Base-by-base conservation (phyloP, 2,329 filamentous ascomycete genomes). In the Lecanicillium sp. region DNA sequence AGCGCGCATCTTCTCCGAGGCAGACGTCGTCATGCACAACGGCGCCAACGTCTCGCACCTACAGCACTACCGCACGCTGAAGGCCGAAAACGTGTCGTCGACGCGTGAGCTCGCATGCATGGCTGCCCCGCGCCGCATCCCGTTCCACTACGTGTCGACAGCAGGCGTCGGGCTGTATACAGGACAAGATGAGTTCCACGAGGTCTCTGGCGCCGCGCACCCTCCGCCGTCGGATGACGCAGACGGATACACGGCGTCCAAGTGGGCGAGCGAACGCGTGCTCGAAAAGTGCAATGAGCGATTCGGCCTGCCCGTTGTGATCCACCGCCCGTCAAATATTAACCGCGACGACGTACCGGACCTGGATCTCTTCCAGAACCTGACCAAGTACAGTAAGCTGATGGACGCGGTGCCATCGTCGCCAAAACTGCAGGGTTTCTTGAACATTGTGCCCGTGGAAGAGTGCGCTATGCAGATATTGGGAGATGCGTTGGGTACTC, bases 21-120 rank as follows among this genome's bases (percentile, higher is more conserved):
- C 12, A 12, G 5, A 17, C 15, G 30, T 17, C 15, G 13, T 33
- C 4, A 32, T 33, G 11, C 29, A 75, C 50, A 60, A 56, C 38
- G 71, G 64, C 4, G 66, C 68, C 11, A 56, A 61, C 13, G 51
- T 54, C 9, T 60, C 50, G 5, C 64, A 52, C 48, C 38, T 52
- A 43, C 57, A 68, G n/a, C 46, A 50, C 2, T 70, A 67, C 45
- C 15, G 46, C 4, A 48, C 51, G 0, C 49, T 69, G 0, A 48
- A 52, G 2, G 25, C 34, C 1, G 39, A 47, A 16, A 70, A 70
- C 42, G 43, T 67, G 2, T 7, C 39, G 0, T 49, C 64, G 0
- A 64, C 59, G 0, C 49, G 51, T 22, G 47, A 56, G 29, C 51
- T 67, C 4, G 49, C 53, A 1, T 40, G 43, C 2, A 41, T 69